These are phyloP conservation scores for Aspergillus flavus DNA, from an alignment of 2,329 filamentous ascomycete genomes.

Conservation along the genomic window DNA sequence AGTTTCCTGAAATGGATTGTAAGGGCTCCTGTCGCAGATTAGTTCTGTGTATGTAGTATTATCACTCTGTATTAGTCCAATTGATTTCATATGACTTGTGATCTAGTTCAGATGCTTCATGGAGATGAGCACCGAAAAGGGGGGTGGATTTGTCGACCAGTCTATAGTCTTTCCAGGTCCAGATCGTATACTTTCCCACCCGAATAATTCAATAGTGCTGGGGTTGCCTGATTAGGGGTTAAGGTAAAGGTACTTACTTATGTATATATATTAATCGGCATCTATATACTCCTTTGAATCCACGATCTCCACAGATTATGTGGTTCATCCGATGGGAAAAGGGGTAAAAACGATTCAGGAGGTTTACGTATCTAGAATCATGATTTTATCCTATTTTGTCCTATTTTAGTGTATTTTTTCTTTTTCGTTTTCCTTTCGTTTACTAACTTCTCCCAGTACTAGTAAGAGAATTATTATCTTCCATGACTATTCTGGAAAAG, in stretches of 20 bases:
- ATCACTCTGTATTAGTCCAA: conserved; percentile 5
- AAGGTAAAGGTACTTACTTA: neutral
- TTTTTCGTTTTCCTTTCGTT: neutral
- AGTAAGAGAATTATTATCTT: neutral
- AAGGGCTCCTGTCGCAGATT: neutral
- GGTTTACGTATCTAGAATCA: neutral
- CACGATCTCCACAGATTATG: conserved; percentile 1
- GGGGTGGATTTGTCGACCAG: neutral
- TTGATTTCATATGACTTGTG: neutral
- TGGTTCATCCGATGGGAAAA: neutral
- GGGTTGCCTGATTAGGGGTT: neutral
- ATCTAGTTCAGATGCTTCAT: neutral
- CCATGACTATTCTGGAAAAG: conserved; percentile 5
- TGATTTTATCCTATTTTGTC: neutral
- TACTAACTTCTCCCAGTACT: neutral
- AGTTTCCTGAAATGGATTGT: neutral
- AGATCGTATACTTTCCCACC: neutral
- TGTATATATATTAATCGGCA: neutral
- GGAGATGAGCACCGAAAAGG: neutral
- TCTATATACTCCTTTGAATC: neutral
- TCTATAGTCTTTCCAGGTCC: neutral
- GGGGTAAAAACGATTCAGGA: neutral
- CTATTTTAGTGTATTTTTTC: neutral
- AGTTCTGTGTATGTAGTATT: conserved; percentile 9
- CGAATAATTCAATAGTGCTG: neutral